Percentiles rank a stretch among this genome's conserved stretches.
Evolutionary conservation across 169 alveolate genomes (phyloP).

Genomic region (Plasmodium malariae): DNA sequence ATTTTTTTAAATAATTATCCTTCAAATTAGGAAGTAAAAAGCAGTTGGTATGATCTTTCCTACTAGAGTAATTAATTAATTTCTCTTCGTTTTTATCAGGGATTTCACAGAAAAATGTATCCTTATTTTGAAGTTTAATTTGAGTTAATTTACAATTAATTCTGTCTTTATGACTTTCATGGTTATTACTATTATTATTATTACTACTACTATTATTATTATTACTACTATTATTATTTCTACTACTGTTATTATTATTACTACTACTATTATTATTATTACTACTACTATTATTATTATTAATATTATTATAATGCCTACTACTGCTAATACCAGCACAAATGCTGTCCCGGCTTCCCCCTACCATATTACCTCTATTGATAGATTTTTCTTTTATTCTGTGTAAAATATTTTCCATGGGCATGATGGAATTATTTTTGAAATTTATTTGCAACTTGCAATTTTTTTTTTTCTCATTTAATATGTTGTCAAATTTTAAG

Average conservation of each 20-base stretch:
- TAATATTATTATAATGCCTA: background rate
- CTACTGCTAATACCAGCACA: background rate
- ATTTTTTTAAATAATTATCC: conserved; percentile 6
- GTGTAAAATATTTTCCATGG: background rate
- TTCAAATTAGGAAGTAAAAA: conserved; percentile 1
- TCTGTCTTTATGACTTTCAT: background rate
- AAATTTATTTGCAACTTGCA: conserved; percentile 18
- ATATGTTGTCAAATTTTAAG: conserved; percentile 55
- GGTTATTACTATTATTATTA: background rate
- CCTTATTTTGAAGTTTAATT: conserved; percentile 11
- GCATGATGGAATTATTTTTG: background rate
- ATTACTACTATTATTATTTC: background rate
- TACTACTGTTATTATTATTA: background rate
- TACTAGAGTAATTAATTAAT: background rate
- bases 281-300: background rate
- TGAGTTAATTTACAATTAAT: background rate
- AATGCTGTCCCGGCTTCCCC: background rate
- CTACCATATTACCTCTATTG: background rate
- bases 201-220: background rate
- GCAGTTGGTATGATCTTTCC: background rate
- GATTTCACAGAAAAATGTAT: background rate
- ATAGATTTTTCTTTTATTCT: background rate
- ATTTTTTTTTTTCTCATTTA: conserved; percentile 35
- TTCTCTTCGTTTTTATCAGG: conserved; percentile 5
- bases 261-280: background rate